phyloP scores from a whole-genome alignment of 768 basidiomycete genomes.

The Pulveroboletus sp. region DNA sequence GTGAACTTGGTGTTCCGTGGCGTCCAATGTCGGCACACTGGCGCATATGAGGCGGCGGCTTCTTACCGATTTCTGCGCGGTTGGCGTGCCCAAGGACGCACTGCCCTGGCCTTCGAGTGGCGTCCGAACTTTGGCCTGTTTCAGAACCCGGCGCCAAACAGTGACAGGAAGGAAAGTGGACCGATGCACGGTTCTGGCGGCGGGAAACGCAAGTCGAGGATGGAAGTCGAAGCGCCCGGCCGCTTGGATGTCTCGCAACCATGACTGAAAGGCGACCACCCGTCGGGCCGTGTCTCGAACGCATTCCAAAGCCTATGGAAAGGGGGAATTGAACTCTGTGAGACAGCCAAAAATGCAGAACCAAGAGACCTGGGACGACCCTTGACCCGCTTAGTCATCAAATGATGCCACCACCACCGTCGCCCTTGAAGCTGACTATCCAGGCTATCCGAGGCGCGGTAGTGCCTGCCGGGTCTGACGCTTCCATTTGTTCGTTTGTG shows the following conservation, averaged over 20 bases:
- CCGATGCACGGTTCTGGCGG: constrained; percentile 1
- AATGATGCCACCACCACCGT: neutral
- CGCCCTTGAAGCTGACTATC: constrained; percentile 17
- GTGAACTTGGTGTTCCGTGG: constrained; percentile 1
- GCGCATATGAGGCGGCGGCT: neutral
- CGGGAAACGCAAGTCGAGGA: neutral
- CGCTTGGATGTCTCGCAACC: neutral
- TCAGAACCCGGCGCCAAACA: neutral
- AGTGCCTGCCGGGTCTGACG: neutral
- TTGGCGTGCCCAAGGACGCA: neutral
- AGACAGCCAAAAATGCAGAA: neutral
- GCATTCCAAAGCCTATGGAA: neutral
- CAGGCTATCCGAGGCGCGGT: neutral
- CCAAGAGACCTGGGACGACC: neutral
- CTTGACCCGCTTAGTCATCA: constrained; percentile 23
- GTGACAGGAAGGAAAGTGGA: neutral
- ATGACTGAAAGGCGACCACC: neutral
- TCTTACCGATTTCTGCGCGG: constrained; percentile 1
- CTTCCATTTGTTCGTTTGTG: neutral
- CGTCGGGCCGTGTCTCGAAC: neutral
- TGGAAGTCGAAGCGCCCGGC: constrained; percentile 5
- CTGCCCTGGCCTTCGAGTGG: neutral
- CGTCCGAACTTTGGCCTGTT: constrained; percentile 4
- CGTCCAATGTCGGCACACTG: neutral
- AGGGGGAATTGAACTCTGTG: neutral